These are phyloP conservation scores for Cladosporium austrohemisphaericum DNA, from an alignment of 2,329 filamentous ascomycete species.

Conservation along the genomic window DNA sequence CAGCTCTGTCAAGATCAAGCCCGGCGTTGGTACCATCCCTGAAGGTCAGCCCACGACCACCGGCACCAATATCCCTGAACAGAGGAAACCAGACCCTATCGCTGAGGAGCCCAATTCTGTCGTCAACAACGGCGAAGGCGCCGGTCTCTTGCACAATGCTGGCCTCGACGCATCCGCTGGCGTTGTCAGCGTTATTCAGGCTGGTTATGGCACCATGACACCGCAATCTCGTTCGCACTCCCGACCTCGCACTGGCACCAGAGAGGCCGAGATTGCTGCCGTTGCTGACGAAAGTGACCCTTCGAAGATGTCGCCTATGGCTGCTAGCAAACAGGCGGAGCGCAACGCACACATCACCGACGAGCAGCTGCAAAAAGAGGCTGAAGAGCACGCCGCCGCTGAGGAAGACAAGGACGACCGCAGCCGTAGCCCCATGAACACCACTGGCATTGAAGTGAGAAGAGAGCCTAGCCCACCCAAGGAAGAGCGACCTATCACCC, in stretches of 20 bases:
- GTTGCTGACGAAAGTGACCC: background rate
- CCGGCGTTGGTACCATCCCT: constrained; percentile 44
- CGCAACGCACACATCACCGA: constrained; percentile 7
- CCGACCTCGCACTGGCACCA: background rate
- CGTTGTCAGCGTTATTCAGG: constrained; percentile 56
- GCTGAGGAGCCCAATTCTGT: constrained; percentile 29
- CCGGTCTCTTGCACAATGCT: constrained; percentile 51
- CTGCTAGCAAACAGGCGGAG: constrained; percentile 10
- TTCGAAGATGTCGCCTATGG: constrained; percentile 3
- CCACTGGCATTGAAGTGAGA: constrained; percentile 5
- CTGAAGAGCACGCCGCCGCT: background rate
- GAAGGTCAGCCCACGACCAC: constrained; percentile 33
- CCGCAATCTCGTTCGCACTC: constrained; percentile 4
- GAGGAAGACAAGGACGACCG: constrained; percentile 2
- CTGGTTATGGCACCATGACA: constrained; percentile 21
- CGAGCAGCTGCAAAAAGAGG: constrained; percentile 1
- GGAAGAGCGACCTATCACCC: background rate
- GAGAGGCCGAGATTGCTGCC: constrained; percentile 5
- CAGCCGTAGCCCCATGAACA: constrained; percentile 10
- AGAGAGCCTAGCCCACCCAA: constrained; percentile 1
- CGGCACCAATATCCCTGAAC: background rate
- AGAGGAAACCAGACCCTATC: background rate
- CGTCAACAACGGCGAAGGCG: constrained; percentile 51
- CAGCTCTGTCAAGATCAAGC: constrained; percentile 63
- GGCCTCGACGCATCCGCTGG: constrained; percentile 62